A percentile compares a stretch with the other conserved stretches of the same genome.
Conservation (phyloP, 306 rosid genomes). For the Quercus alba region DNA sequence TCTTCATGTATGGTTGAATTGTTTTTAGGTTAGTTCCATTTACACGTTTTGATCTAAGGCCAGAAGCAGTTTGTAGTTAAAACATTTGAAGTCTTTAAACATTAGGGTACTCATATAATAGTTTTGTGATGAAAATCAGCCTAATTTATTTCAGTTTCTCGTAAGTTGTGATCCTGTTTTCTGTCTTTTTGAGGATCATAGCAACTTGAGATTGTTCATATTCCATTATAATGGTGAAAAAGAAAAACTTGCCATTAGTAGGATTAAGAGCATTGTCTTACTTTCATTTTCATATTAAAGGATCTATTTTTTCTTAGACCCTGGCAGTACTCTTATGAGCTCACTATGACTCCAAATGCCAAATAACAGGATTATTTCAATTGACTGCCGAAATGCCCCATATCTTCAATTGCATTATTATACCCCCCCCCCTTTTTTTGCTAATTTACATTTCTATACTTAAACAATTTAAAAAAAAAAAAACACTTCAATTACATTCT, state of each 20-base stretch:
- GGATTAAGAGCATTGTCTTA: slow-evolving; percentile 6
- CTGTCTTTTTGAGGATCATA: background rate
- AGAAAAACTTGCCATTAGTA: slow-evolving; percentile 3
- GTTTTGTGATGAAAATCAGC: background rate
- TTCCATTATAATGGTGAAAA: no score
- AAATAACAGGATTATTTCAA: background rate
- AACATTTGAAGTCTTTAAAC: background rate
- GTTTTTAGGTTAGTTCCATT: background rate
- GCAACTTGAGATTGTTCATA: no score
- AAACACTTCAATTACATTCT: background rate
- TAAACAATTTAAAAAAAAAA: no score
- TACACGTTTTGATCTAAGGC: background rate
- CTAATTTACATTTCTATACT: no score
- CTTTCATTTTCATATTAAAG: background rate
- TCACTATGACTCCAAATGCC: background rate
- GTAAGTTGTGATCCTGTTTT: background rate
- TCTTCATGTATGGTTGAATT: background rate
- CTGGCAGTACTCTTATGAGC: background rate
- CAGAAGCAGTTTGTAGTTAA: background rate
- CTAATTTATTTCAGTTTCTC: no score
- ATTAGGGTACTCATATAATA: background rate
- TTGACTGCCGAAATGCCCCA: background rate
- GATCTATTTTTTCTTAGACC: background rate
- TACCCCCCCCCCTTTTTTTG: no score
- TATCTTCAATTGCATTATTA: background rate